Conservation (phyloP, 2,329 filamentous ascomycete species). For the Penicillium psychrosexuale region DNA sequence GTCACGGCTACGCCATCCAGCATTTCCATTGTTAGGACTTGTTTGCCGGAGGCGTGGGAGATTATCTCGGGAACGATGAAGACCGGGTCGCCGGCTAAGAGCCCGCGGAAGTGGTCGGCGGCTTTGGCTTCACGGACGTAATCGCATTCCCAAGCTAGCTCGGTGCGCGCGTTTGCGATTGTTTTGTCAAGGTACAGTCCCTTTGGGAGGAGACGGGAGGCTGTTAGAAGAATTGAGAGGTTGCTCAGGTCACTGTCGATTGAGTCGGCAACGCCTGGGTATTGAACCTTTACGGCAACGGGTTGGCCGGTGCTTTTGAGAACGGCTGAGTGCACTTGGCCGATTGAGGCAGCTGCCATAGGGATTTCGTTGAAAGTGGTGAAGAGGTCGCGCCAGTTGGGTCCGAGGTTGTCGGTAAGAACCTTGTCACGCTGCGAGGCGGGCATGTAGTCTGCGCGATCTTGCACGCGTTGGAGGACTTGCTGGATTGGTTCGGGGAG, state of each 20-base stretch:
- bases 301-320: slow-evolving; percentile 69
- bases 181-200: slow-evolving; percentile 95
- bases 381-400: slow-evolving; percentile 81
- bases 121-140: slow-evolving; percentile 85
- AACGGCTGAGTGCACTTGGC: slow-evolving; percentile 85
- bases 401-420: slow-evolving; percentile 71
- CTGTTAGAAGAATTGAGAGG: slow-evolving; percentile 82
- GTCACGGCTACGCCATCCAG: slow-evolving; percentile 86
- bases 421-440: slow-evolving; percentile 87
- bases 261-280: slow-evolving; percentile 90
- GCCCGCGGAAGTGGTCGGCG: slow-evolving; percentile 68
- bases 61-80: slow-evolving; percentile 80
- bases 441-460: slow-evolving; percentile 97
- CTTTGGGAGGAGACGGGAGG: slow-evolving; percentile 82
- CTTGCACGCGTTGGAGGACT: slow-evolving; percentile 90
- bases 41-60: slow-evolving; percentile 73
- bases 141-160: slow-evolving; percentile 96
- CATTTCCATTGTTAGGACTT: slow-evolving; percentile 90
- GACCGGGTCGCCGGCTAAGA: slow-evolving; percentile 72
- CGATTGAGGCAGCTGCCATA: slow-evolving; percentile 93
- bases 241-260: slow-evolving; percentile 98
- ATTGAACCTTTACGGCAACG: slow-evolving; percentile 96
- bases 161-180: slow-evolving; percentile 87
- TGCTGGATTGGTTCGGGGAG: slow-evolving; percentile 81
- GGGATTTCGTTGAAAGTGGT: slow-evolving; percentile 83